Evolutionary conservation across 2,329 filamentous ascomycete species (phyloP), one percentile per base, ranked within the genome.

Genomic region (Pestalotiopsis sp.): DNA sequence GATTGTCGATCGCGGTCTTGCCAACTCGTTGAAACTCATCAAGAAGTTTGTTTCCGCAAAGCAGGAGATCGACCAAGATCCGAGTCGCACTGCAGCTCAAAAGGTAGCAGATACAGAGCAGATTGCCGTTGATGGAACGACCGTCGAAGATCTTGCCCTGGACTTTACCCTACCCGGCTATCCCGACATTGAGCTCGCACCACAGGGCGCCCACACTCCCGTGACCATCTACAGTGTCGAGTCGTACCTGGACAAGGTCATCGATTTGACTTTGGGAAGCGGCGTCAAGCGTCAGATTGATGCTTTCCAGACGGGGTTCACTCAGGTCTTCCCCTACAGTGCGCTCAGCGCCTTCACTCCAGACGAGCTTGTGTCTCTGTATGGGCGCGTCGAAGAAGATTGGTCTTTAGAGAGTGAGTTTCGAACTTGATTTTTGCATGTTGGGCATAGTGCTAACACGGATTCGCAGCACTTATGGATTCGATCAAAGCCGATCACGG

Each of bases 401-500:
- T 99, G 96, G 96, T 94, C 93, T 25, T 91, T 99, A 72, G 95
- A 98, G 79, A 99, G 93, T 96, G 89, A 87, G 93, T 86, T 67
- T 31, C 6, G 20, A 36, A 13, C 11, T 59, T 23, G 11, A 59
- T 27, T 27, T 58, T 11, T 36, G 9, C 25, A 27, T 27, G 45
- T 63, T 13, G 14, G 17, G 17, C 13, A 12, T 31, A n/a, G 11
- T 57, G 57, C 75, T 77, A 71, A 76, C 72, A 57, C 17, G 69
- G 64, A 76, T 69, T 70, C 61, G 58, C 70, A 96, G 93, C 96
- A 69, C 89, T 99, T 56, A 97, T 97, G 89, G 96, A 99, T 78
- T 98, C 95, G 0, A 95, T 99, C 83, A 99, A 99, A 83, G 96
- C 96, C 36, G 96, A 99, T 75, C 96, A 99, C 78, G 96, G 96